These are phyloP conservation scores for Lepraria neglecta DNA, from an alignment of 495 filamentous ascomycete species.

Conservation along the genomic window DNA sequence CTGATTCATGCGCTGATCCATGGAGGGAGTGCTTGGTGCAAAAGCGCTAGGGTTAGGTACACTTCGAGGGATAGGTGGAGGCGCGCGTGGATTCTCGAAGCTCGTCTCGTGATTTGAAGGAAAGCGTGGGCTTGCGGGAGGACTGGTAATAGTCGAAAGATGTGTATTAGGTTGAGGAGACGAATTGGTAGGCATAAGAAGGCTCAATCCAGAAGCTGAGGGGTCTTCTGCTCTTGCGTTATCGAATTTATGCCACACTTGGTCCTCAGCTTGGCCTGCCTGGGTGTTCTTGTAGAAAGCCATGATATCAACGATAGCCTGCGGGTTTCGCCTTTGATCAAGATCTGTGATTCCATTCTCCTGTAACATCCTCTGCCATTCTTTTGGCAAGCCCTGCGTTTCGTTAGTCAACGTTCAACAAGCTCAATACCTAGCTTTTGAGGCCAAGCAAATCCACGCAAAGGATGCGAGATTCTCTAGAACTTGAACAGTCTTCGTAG, in stretches of 20 bases:
- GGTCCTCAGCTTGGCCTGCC: constrained; percentile 71
- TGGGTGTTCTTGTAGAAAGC: constrained; percentile 92
- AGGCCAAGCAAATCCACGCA: too few species aligned
- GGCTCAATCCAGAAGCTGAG: constrained; percentile 47
- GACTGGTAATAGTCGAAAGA: constrained; percentile 63
- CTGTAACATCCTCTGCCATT: constrained; percentile 93
- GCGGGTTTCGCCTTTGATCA: constrained; percentile 90
- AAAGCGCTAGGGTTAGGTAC: constrained; percentile 32
- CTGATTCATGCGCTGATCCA: constrained; percentile 23
- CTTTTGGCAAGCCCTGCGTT: constrained; percentile 79
- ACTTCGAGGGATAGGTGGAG: constrained; percentile 77
- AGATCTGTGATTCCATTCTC: constrained; percentile 95
- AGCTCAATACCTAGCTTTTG: not conserved
- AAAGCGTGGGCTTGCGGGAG: constrained; percentile 86
- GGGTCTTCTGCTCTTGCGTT: constrained; percentile 57
- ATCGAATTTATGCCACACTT: constrained; percentile 92
- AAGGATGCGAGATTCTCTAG: too few species aligned
- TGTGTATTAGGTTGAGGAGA: constrained; percentile 39
- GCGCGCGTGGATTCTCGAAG: constrained; percentile 93
- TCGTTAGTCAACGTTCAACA: constrained; percentile 6
- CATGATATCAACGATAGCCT: constrained; percentile 90
- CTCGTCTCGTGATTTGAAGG: constrained; percentile 85
- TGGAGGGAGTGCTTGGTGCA: constrained; percentile 36
- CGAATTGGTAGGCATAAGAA: constrained; percentile 32
- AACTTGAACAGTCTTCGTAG: too few species aligned